Evolutionary conservation across 2,329 filamentous ascomycete species (phyloP).

Genomic region (Zymoseptoria crescenta): DNA sequence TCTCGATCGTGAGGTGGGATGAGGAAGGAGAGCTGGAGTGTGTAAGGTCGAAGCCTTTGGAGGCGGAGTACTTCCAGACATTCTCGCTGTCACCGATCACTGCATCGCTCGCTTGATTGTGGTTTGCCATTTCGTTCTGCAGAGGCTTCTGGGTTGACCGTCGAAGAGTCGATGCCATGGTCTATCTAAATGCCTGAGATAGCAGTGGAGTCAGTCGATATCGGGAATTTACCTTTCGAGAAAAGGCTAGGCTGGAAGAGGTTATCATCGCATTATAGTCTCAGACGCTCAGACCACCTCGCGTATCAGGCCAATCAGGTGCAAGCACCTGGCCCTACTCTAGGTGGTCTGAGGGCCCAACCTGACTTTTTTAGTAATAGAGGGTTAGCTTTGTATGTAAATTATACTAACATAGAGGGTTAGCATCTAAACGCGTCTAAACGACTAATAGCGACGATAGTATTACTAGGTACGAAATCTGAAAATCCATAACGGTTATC

Average conservation of each 20-base stretch:
- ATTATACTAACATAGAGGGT: no score
- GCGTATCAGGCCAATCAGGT: no score
- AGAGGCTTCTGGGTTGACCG: no score
- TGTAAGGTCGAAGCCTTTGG: conserved; percentile 40
- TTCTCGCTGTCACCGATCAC: conserved; percentile 36
- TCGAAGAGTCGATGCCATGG: background rate
- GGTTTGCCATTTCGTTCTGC: background rate
- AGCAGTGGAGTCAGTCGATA: background rate
- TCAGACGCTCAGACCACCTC: no score
- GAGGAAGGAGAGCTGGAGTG: conserved; percentile 30
- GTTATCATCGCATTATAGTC: background rate
- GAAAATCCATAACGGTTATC: no score
- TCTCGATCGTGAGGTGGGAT: conserved; percentile 19
- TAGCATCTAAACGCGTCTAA: no score
- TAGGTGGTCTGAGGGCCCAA: no score
- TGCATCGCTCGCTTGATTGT: conserved; percentile 8
- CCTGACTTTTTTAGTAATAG: no score
- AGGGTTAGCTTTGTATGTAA: no score
- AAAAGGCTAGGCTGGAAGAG: background rate
- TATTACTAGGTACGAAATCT: no score
- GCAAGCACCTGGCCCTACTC: no score
- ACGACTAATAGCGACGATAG: no score
- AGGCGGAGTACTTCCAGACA: conserved; percentile 40
- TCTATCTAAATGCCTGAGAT: background rate
- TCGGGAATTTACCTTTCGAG: background rate